A percentile compares a stretch with the other conserved stretches of the same genome.
These are phyloP conservation scores for Xylaria digitata DNA, from an alignment of 2,329 filamentous ascomycete genomes.

Conservation along the genomic window DNA sequence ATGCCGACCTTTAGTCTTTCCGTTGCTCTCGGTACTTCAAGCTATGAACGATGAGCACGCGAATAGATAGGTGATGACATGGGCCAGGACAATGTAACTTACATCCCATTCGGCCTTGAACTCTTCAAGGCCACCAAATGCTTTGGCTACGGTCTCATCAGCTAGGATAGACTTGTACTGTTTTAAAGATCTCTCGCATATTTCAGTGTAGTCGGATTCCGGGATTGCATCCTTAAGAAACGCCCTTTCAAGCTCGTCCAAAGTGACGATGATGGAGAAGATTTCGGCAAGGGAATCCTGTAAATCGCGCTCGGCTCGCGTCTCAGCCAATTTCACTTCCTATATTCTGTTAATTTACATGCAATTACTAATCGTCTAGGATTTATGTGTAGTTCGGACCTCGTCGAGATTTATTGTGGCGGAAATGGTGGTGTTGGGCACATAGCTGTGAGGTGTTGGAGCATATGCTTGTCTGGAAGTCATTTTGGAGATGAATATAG, in stretches of 20 bases:
- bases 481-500: constrained; percentile 52
- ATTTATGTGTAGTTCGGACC: constrained; percentile 59
- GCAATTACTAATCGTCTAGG: not conserved
- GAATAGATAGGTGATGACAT: not conserved
- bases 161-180: constrained; percentile 96
- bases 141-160: constrained; percentile 88
- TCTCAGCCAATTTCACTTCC: constrained; percentile 93
- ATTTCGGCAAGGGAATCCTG: constrained; percentile 97
- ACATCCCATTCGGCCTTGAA: constrained; percentile 96
- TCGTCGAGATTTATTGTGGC: constrained; percentile 95
- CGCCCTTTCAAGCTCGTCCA: constrained; percentile 95
- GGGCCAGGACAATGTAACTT: constrained; percentile 39
- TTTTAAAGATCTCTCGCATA: constrained; percentile 91
- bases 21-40: constrained; percentile 93
- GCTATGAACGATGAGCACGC: constrained; percentile 60
- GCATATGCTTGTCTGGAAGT: constrained; percentile 79
- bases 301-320: constrained; percentile 87
- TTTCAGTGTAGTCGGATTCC: constrained; percentile 94
- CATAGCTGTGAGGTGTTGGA: constrained; percentile 90
- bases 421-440: constrained; percentile 83
- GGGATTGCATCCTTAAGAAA: constrained; percentile 95
- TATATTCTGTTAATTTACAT: constrained; percentile 52
- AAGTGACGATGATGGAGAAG: constrained; percentile 95
- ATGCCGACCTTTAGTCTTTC: constrained; percentile 93
- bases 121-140: constrained; percentile 87